phyloP scores from a whole-genome alignment of 2,329 filamentous ascomycete species.

The Immersiporthe knoxdaviesiana region DNA sequence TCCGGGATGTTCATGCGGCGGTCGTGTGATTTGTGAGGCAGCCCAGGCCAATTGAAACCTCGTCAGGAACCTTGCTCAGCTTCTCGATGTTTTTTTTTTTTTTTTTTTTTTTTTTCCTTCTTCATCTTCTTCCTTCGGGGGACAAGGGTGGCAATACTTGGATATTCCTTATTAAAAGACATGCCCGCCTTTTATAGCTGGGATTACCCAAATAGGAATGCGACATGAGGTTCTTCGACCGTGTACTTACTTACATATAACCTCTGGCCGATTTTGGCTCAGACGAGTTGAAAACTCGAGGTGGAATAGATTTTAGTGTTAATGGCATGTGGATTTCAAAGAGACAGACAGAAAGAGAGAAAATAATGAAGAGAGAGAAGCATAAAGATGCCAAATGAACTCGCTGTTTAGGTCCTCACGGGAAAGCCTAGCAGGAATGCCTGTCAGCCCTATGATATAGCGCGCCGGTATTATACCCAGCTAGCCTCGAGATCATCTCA shows the following conservation, averaged over 20 bases:
- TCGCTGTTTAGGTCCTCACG: background rate
- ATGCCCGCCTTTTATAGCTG: background rate
- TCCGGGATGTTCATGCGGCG: conserved; percentile 2
- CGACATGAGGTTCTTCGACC: too few relatives aligned
- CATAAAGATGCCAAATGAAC: conserved; percentile 29
- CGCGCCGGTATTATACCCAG: conserved; percentile 4
- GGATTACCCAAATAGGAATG: background rate
- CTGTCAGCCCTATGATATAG: conserved; percentile 22
- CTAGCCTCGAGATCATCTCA: background rate
- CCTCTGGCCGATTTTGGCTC: too few relatives aligned
- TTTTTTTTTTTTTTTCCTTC: too few relatives aligned
- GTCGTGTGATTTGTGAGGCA: conserved; percentile 1
- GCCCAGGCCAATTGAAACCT: background rate
- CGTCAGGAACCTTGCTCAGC: background rate
- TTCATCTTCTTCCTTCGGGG: too few relatives aligned
- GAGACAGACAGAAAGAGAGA: background rate
- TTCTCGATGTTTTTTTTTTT: background rate
- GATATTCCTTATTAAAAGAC: background rate
- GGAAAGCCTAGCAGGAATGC: conserved; percentile 4
- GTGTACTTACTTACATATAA: too few relatives aligned
- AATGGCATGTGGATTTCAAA: too few relatives aligned
- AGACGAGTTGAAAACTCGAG: too few relatives aligned
- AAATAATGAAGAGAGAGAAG: background rate
- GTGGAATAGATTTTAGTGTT: too few relatives aligned
- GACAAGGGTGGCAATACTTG: background rate